Conservation (phyloP, 495 filamentous ascomycete species). For the Sabuloglossum arenarium region DNA sequence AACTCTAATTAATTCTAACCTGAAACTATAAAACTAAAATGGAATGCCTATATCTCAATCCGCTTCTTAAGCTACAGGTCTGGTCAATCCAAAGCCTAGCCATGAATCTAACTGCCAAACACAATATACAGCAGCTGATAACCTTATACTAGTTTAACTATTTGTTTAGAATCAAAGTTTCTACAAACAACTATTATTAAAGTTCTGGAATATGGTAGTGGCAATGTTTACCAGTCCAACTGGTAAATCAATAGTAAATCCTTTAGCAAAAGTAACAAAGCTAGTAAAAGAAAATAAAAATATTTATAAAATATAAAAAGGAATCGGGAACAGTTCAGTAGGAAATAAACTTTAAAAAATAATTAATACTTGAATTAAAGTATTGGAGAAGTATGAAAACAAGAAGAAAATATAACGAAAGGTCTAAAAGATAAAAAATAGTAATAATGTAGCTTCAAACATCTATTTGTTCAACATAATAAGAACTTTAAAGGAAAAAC, state of each 20-base stretch:
- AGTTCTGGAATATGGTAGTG: too few species aligned
- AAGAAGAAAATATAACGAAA: background rate
- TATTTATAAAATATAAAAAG: background rate
- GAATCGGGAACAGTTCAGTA: background rate
- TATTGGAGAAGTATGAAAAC: background rate
- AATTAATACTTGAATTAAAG: background rate
- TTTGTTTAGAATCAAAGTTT: background rate
- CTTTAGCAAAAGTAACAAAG: background rate
- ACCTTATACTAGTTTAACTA: background rate
- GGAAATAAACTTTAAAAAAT: background rate
- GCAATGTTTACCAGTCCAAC: too few species aligned
- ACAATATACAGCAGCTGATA: background rate
- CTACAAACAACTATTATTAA: too few species aligned
- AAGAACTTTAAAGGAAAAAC: too few species aligned
- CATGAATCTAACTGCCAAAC: background rate
- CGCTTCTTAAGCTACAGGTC: background rate
- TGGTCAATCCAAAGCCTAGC: background rate
- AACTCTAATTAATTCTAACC: too few species aligned
- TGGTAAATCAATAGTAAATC: too few species aligned
- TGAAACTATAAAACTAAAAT: background rate
- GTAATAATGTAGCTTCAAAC: background rate
- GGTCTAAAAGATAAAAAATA: background rate
- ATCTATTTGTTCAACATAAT: background rate
- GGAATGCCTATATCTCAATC: background rate
- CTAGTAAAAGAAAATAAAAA: background rate